phyloP scores from a whole-genome alignment of 2,329 filamentous ascomycete genomes.

The Aspergillus puulaauensis region DNA sequence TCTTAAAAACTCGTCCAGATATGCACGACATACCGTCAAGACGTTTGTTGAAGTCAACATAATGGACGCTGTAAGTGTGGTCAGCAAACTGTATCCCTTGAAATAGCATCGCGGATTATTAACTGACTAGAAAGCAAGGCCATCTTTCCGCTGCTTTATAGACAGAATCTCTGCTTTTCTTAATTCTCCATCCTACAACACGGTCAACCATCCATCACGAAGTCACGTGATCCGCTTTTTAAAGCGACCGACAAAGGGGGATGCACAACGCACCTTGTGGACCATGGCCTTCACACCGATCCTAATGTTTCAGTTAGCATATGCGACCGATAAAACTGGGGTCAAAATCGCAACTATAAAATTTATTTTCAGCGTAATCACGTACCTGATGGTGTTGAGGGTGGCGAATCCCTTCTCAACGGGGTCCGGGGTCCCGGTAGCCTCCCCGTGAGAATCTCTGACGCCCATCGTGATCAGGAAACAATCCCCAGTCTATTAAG shows the following conservation, averaged over 20 bases:
- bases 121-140: slow-evolving; percentile 74
- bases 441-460: slow-evolving; percentile 55
- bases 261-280: slow-evolving; percentile 59
- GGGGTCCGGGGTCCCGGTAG: slow-evolving; percentile 56
- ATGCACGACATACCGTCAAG: slow-evolving; percentile 50
- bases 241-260: slow-evolving; percentile 13
- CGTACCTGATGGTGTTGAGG: slow-evolving; percentile 73
- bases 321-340: slow-evolving; percentile 36
- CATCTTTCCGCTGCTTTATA: slow-evolving; percentile 84
- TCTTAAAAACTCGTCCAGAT: not conserved
- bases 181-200: slow-evolving; percentile 68
- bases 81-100: slow-evolving; percentile 12
- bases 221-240: slow-evolving; percentile 33
- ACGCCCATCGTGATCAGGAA: slow-evolving; percentile 50
- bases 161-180: slow-evolving; percentile 96
- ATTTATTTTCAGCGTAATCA: slow-evolving; percentile 31
- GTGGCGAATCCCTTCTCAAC: slow-evolving; percentile 80
- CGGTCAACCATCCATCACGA: not conserved
- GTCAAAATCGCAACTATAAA: not conserved
- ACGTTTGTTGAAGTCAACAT: slow-evolving; percentile 96
- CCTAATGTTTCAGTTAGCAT: slow-evolving; percentile 44
- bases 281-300: slow-evolving; percentile 68
- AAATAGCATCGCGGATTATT: not conserved
- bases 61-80: slow-evolving; percentile 66
- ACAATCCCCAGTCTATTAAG: not conserved